Evolutionary conservation across 441 rosid species (phyloP).

Genomic region (Viola pubescens): DNA sequence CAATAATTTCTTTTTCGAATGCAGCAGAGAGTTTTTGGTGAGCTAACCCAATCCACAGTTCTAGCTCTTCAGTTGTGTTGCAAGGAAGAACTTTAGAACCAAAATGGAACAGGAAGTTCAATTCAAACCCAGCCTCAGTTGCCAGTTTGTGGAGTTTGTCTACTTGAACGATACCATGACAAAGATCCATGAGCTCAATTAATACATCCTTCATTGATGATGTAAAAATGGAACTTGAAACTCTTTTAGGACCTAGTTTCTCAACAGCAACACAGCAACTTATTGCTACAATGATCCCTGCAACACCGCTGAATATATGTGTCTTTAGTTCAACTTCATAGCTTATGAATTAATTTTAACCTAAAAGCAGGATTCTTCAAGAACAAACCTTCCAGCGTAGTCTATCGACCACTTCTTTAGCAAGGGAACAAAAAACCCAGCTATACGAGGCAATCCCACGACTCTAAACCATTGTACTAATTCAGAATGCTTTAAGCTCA

Average conservation of each 20-base stretch:
- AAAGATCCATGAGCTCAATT: conserved; percentile 52
- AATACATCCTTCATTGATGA: conserved; percentile 32
- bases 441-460: conserved; percentile 48
- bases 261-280: conserved; percentile 55
- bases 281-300: conserved; percentile 56
- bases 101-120: conserved; percentile 48
- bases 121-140: conserved; percentile 56
- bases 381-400: conserved; percentile 66
- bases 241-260: conserved; percentile 38
- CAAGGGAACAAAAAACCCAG: conserved; percentile 48
- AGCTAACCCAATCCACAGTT: conserved; percentile 72
- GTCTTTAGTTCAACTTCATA: conserved; percentile 20
- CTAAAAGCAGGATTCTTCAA: conserved; percentile 13
- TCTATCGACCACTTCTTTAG: conserved; percentile 67
- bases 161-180: conserved; percentile 37
- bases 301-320: conserved; percentile 56
- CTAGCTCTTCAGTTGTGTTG: conserved; percentile 45
- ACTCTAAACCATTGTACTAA: conserved; percentile 53
- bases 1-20: conserved; percentile 33
- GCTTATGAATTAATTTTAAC: conserved; percentile 8
- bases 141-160: conserved; percentile 52
- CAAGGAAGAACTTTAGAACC: conserved; percentile 42
- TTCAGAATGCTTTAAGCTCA: conserved; percentile 35
- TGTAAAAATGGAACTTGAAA: conserved; percentile 30
- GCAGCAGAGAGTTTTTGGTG: conserved; percentile 47